Base-by-base conservation (phyloP, 352 stramenopile species). In the Phytopythium boreale region DNA sequence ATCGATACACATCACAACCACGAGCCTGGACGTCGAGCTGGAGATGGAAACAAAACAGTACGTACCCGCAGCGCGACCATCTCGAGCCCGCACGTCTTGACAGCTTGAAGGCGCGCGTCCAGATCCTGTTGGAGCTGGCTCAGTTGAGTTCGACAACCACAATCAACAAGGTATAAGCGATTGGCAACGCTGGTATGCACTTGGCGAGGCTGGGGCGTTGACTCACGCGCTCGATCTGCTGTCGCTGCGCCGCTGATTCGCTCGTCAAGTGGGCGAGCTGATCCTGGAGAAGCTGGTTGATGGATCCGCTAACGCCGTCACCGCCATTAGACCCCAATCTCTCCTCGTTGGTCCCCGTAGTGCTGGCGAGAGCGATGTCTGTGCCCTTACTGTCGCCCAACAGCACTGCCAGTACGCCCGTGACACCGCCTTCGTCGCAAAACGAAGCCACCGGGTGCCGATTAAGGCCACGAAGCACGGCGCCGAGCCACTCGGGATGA, bases 381-480 rank as follows among this genome's bases (percentile, higher is more conserved):
- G 1, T 68, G 53, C 31, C 17, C 4, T 37, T 67, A 29, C n/a
- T 31, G 20, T 37, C 56, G 52, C 50, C 52, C 17, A 85, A 56
- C 34, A 88, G 64, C 11, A 59, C 52, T 5, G 71, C 80, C 14
- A 94, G 55, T 5, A 91, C 59, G 47, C 75, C 68, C 20, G 73
- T 84, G 24, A 94, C 71, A 5, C 86, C 86, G 41, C 80, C 84
- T 55, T 82, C 79, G 69, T 94, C 86, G 52, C 77, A 91, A 29
- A 94, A 81, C 0, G 79, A 89, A 22, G 86, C 82, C 20, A 94
- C 73, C 6, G 83, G 86, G 53, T 92, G 77, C 10, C 86, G 82
- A 29, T 89, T 90, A 17, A 94, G 70, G 6, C 86, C 86, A 14
- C 86, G 82, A 53, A 78, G 72, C 24, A 94, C 49, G 8, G 86